Evolutionary conservation across 805 yeast species (phyloP).

Genomic region (Metschnikowia corniflorae): DNA sequence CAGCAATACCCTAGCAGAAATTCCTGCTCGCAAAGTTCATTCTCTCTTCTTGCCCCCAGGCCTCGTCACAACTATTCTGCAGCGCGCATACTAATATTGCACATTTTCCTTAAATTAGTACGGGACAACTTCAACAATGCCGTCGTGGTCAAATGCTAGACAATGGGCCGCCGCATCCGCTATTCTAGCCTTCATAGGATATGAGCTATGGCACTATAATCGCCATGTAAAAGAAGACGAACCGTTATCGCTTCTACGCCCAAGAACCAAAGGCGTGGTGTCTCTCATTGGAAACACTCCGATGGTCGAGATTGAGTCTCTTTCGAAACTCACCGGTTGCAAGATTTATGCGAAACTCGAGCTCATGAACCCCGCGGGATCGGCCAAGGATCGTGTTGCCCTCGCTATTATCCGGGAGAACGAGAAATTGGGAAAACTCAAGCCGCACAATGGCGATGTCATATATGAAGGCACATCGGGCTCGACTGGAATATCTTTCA

Average conservation of each 20-base stretch:
- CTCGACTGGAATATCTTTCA: constrained; percentile 92
- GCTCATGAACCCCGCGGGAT: constrained; percentile 86
- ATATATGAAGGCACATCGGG: constrained; percentile 96
- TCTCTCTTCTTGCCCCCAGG: no score
- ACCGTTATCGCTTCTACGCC: constrained; percentile 15
- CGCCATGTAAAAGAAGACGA: constrained; percentile 2
- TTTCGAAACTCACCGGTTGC: constrained; percentile 72
- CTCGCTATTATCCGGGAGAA: constrained; percentile 72
- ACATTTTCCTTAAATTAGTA: no score
- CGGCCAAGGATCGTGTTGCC: constrained; percentile 94
- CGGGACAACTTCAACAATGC: not conserved
- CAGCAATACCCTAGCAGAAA: no score
- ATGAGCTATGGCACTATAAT: constrained; percentile 9
- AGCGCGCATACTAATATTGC: no score
- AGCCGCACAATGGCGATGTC: constrained; percentile 60
- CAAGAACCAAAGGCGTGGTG: constrained; percentile 52
- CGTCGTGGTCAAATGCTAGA: constrained; percentile 5
- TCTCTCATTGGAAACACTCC: constrained; percentile 92
- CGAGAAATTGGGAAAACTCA: constrained; percentile 54
- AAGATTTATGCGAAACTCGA: constrained; percentile 86
- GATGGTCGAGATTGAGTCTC: constrained; percentile 64
- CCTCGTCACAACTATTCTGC: no score
- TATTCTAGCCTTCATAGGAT: constrained; percentile 10
- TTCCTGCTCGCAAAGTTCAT: no score
- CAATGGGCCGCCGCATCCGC: constrained; percentile 20